Base-by-base conservation (phyloP, 805 yeast species). In the Helenozyma rhizophorensis region DNA sequence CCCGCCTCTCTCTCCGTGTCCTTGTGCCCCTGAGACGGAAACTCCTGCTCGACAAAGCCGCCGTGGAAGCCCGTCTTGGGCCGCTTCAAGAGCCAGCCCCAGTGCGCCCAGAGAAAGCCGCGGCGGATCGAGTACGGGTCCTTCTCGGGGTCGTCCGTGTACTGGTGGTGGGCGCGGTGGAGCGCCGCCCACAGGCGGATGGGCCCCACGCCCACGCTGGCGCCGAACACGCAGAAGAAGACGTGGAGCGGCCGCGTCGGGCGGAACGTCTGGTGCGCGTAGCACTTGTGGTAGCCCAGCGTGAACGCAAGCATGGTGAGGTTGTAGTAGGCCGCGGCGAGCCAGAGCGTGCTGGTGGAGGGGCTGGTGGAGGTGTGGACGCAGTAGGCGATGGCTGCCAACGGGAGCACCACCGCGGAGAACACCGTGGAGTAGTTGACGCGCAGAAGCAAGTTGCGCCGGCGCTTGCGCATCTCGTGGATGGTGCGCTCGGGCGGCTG, bases 81-180 rank as follows among this genome's bases (percentile, higher is more conserved):
- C 45, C 71, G 72, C 38, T 81, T 65, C 21, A 87, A 53, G 62
- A 84, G 72, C 95, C 96, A 89, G 3, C 96, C 97, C 61, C 87
- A 67, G 60, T 88, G 96, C 21, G 90, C 78, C 74, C 78, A 88
- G 49, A 74, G 60, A 47, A 87, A 71, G 0, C 97, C 96, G 38
- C 83, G 72, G 51, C 89, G 75, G 23, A 83, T 80, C 50, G 79
- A 79, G 59, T 85, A 87, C 1, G 97, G 97, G 57, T 89, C 97
- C 48, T 74, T 72, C 39, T 85, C 95, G 0, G 94, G 82, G 53
- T 89, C 96, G 39, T 65, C 71, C 26, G 93, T 80, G 56, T 74
- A 84, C 37, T 90, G 76, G 59, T 89, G 97, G 62, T 89, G 97
- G 4, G 93, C 88, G 39, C 95, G 68, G 64, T 89, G 97, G 28